Evolutionary conservation across 2,329 filamentous ascomycete genomes (phyloP).

Genomic region (Diaporthe sp.): DNA sequence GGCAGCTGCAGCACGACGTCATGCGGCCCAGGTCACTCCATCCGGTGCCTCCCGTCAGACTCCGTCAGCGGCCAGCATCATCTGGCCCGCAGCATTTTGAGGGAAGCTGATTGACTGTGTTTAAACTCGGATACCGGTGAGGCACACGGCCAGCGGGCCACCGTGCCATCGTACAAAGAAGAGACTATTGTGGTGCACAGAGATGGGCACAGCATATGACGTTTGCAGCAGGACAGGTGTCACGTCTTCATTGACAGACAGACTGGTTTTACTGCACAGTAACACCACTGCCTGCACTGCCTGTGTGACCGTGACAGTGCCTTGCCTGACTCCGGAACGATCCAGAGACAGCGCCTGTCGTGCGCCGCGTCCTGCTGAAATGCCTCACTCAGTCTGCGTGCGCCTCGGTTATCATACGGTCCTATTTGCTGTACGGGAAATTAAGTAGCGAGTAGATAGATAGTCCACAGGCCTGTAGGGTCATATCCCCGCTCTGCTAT

Average conservation of each 20-base stretch:
- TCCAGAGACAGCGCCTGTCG: slow-evolving; percentile 2
- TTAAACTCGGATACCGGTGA: slow-evolving; percentile 1
- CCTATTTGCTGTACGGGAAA: not conserved
- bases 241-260: slow-evolving; percentile 28
- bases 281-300: too few species aligned
- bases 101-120: not conserved
- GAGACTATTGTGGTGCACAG: not conserved
- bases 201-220: slow-evolving; percentile 30
- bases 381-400: not conserved
- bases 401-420: not conserved
- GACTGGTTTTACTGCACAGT: too few species aligned
- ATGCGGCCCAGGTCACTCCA: slow-evolving; percentile 31
- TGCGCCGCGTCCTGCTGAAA: not conserved
- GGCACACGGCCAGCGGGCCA: slow-evolving; percentile 2
- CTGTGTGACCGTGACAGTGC: slow-evolving; percentile 10
- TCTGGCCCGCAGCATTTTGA: slow-evolving; percentile 18
- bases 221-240: slow-evolving; percentile 35
- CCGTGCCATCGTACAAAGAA: not conserved
- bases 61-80: slow-evolving; percentile 24
- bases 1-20: slow-evolving; percentile 33
- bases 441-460: not conserved
- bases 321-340: slow-evolving; percentile 6
- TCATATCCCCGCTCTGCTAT: slow-evolving; percentile 10
- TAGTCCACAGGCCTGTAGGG: not conserved
- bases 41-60: slow-evolving; percentile 17